Base-by-base conservation (phyloP, 2,329 filamentous ascomycete species). In the Colletotrichum filicis region DNA sequence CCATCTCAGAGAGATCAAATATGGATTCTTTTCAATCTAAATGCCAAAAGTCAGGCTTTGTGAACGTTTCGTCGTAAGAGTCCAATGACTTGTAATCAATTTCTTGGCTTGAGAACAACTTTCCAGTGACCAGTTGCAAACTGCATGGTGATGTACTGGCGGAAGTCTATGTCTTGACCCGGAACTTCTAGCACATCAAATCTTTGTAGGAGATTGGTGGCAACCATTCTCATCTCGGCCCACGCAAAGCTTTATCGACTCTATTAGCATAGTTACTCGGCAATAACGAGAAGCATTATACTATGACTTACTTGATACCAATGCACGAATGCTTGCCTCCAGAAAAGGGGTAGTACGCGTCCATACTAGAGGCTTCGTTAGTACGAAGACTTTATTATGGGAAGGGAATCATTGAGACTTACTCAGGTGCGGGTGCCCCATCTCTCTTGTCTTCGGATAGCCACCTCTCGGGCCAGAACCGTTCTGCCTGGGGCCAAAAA, bases 61-160 rank as follows among this genome's bases (percentile, higher is more conserved):
- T 16, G 14, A 22, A 9, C 8, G 35, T 3, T 19, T 42, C 4
- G 2, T 26, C 35, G 14, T 49, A 28, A 46, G 22, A 22, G 4
- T 60, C 1, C 1, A 28, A 1, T 24, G 4, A 53, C 4, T 14
- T 32, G 4, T 16, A 0, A 24, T 61, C n/a, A 73, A 60, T 49
- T 57, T 30, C 70, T 65, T 19, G 79, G 80, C 77, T 82, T 81
- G 78, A 79, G 79, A 74, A 81, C 77, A 74, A 81, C 77, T 71
- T 76, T 74, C 77, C 79, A 82, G 78, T 80, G 64, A 6, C 74
- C 75, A 0, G 75, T 77, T 3, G 69, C 62, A 59, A 78, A 77
- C 28, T 78, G 77, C 76, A 78, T 78, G 5, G 76, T 78, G 55
- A 78, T 78, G 59, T 74, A 78, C 42, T 78, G 77, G 6, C 76